Percentiles rank a stretch among this genome's conserved stretches.
Evolutionary conservation across 768 basidiomycete genomes (phyloP).

Genomic region (Phlebiopsis flavidoalba): DNA sequence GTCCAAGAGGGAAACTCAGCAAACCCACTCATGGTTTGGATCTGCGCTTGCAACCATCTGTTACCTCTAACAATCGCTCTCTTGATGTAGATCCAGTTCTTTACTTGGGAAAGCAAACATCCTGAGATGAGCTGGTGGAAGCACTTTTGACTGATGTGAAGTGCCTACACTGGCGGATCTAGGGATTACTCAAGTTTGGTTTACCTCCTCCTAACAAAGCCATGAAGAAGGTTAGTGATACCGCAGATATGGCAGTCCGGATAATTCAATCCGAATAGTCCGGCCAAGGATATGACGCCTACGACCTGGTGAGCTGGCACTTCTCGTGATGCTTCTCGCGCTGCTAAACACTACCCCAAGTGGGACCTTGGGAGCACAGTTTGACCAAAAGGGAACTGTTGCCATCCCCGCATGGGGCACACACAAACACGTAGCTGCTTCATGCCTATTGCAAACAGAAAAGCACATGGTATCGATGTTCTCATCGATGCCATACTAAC

Average conservation of each 20-base stretch:
- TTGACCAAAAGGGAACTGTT: slow-evolving; percentile 66
- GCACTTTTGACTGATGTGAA: slow-evolving; percentile 62
- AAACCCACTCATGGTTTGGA: slow-evolving; percentile 66
- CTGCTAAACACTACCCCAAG: slow-evolving; percentile 31
- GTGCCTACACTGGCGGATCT: slow-evolving; percentile 56
- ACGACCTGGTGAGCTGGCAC: slow-evolving; percentile 58
- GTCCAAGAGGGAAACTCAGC: slow-evolving; percentile 39
- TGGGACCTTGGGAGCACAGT: slow-evolving; percentile 91
- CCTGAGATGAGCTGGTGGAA: slow-evolving; percentile 73
- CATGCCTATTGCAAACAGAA: slow-evolving; percentile 50
- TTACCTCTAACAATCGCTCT: neutral
- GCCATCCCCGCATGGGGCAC: slow-evolving; percentile 83
- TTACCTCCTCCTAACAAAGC: slow-evolving; percentile 84
- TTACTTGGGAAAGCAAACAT: slow-evolving; percentile 70
- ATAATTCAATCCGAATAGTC: slow-evolving; percentile 31
- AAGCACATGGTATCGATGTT: slow-evolving; percentile 63
- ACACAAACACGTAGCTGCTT: slow-evolving; percentile 68
- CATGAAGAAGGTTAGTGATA: slow-evolving; percentile 44
- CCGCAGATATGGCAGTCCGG: neutral
- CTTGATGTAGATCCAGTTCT: slow-evolving; percentile 63
- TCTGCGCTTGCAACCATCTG: neutral
- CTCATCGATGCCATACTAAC: slow-evolving; percentile 89
- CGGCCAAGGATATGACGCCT: slow-evolving; percentile 81
- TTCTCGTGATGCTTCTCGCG: neutral
- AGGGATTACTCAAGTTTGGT: slow-evolving; percentile 79